Conservation (phyloP, 1,284 basidiomycete genomes). For the Gomphus sp. region DNA sequence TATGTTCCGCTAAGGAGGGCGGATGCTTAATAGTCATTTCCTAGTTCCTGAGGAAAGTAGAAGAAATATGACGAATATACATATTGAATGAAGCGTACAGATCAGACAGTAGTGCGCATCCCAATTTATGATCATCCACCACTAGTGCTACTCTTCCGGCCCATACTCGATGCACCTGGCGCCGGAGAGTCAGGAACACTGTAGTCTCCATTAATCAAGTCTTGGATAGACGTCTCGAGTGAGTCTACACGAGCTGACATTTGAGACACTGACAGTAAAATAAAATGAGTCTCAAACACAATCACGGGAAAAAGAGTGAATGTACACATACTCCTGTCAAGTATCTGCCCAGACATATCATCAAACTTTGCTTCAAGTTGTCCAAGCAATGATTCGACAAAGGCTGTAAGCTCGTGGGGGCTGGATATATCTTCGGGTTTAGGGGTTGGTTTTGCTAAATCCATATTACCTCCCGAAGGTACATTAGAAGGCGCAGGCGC, state of each 20-base stretch:
- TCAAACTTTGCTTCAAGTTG: constrained; percentile 75
- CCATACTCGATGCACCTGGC: background rate
- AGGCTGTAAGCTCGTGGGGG: constrained; percentile 3
- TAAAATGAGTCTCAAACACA: constrained; percentile 1
- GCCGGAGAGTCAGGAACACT: constrained; percentile 2
- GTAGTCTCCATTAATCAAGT: constrained; percentile 71
- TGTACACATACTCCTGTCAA: constrained; percentile 60
- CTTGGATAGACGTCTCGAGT: constrained; percentile 71
- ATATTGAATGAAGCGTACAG: background rate
- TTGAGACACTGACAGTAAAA: constrained; percentile 51
- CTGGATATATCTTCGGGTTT: constrained; percentile 5
- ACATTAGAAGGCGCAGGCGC: background rate
- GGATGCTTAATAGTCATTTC: background rate
- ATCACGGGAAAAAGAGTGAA: background rate
- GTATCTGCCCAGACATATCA: constrained; percentile 73
- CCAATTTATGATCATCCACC: background rate
- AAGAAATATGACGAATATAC: background rate
- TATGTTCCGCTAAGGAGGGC: background rate
- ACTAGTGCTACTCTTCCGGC: background rate
- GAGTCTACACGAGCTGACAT: constrained; percentile 81
- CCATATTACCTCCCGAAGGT: background rate
- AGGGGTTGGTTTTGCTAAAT: background rate
- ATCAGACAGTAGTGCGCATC: background rate
- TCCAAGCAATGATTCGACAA: constrained; percentile 55
- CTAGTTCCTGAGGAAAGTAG: background rate